A percentile compares a stretch with the other conserved stretches of the same genome.
Conservation (phyloP, 768 basidiomycete genomes). For the Boletellus ananiceps region DNA sequence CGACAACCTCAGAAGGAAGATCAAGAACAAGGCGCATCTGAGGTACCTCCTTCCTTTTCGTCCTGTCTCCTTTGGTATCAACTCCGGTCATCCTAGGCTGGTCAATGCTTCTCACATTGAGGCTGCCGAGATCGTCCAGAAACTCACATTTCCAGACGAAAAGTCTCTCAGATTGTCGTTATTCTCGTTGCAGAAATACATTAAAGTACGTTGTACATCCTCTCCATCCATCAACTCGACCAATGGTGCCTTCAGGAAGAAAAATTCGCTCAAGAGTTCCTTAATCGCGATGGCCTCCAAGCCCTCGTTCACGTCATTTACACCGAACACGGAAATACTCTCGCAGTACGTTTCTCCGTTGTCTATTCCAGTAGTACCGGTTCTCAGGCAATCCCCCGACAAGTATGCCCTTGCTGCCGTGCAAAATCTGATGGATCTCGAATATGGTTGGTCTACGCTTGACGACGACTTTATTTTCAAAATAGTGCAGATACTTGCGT, state of each 20-base stretch:
- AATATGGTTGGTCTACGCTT: slow-evolving; percentile 77
- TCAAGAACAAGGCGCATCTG: slow-evolving; percentile 70
- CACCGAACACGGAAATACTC: slow-evolving; percentile 69
- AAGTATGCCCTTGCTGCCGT: slow-evolving; percentile 83
- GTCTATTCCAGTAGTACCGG: neutral
- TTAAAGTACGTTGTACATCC: slow-evolving; percentile 48
- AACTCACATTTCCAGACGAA: slow-evolving; percentile 57
- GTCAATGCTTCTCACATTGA: slow-evolving; percentile 78
- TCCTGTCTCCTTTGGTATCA: neutral
- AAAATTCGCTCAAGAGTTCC: slow-evolving; percentile 75
- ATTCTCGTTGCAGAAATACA: slow-evolving; percentile 76
- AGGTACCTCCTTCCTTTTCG: slow-evolving; percentile 47
- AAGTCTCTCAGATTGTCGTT: slow-evolving; percentile 61
- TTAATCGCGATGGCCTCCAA: slow-evolving; percentile 63
- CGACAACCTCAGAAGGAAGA: slow-evolving; percentile 80
- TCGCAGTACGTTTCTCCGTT: slow-evolving; percentile 54
- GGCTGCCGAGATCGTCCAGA: slow-evolving; percentile 70
- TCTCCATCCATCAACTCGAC: neutral
- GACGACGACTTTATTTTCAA: slow-evolving; percentile 68
- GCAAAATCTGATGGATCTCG: slow-evolving; percentile 85
- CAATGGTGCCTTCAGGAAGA: slow-evolving; percentile 56
- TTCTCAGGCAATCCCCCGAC: slow-evolving; percentile 10
- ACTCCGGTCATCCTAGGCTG: slow-evolving; percentile 43
- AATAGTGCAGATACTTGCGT: slow-evolving; percentile 75
- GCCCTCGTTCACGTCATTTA: slow-evolving; percentile 70